Percentiles rank a stretch among this genome's conserved stretches.
Conservation (phyloP, 179 eudicot species). For the Carnegiea gigantea region DNA sequence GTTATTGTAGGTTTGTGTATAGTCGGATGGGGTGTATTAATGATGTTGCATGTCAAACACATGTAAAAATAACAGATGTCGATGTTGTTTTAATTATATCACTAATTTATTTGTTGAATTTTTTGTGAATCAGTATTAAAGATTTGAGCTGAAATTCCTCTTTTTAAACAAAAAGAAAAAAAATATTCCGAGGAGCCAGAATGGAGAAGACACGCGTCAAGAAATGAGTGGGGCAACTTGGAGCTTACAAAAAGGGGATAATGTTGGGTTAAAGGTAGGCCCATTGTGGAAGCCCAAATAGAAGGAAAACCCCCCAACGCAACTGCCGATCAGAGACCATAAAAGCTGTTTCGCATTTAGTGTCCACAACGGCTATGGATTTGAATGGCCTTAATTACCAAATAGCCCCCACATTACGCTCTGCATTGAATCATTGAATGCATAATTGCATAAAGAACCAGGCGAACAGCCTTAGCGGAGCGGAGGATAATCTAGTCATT, state of each 20-base stretch:
- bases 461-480: not conserved
- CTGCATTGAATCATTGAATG: too few species aligned
- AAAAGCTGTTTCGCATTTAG: not conserved
- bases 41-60: too few species aligned
- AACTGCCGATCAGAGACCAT: not conserved
- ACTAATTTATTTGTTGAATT: too few species aligned
- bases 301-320: not conserved
- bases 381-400: not conserved
- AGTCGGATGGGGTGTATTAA: too few species aligned
- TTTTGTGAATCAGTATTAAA: too few species aligned
- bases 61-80: too few species aligned
- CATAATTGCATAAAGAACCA: not conserved
- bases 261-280: too few species aligned
- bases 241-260: not conserved
- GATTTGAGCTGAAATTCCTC: too few species aligned
- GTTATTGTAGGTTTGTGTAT: too few species aligned
- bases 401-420: not conserved
- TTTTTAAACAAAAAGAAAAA: too few species aligned
- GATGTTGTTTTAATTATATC: too few species aligned
- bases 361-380: conserved; percentile 7
- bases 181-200: too few species aligned
- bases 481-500: conserved; percentile 11
- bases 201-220: not conserved
- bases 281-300: not conserved
- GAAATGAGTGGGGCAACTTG: not conserved